Evolutionary conservation across 1,284 basidiomycete genomes (phyloP).

Genomic region (Cryptococcus sp.): DNA sequence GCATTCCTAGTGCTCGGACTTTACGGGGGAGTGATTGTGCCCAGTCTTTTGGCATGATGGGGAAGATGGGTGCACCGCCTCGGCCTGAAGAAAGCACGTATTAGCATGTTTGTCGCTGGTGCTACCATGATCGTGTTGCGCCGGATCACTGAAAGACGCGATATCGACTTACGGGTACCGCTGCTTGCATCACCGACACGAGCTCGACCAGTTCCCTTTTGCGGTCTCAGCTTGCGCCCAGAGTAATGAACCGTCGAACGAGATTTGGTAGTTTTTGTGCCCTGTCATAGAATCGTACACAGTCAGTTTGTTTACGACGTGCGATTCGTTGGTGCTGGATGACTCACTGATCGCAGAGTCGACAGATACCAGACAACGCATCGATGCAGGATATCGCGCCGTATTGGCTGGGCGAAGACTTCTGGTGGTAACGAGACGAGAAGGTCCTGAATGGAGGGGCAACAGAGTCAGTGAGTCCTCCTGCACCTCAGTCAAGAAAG

Average conservation of each 20-base stretch:
- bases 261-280: constrained; percentile 69
- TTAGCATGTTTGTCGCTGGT: too few relatives aligned
- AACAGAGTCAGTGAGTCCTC: neutral
- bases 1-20: constrained; percentile 89
- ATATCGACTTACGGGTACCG: constrained; percentile 67
- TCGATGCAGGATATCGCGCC: constrained; percentile 88
- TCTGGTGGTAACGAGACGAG: constrained; percentile 45
- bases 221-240: constrained; percentile 80
- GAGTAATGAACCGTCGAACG: constrained; percentile 87
- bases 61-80: constrained; percentile 89
- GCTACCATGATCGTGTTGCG: too few relatives aligned
- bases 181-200: constrained; percentile 85
- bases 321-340: neutral
- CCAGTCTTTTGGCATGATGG: constrained; percentile 87
- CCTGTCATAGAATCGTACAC: constrained; percentile 18
- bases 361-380: constrained; percentile 90
- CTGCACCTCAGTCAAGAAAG: neutral
- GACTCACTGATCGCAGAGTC: constrained; percentile 69
- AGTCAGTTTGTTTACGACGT: neutral
- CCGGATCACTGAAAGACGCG: too few relatives aligned
- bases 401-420: constrained; percentile 81
- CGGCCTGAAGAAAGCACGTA: constrained; percentile 47
- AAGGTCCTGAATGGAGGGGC: constrained; percentile 17
- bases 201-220: constrained; percentile 89
- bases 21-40: constrained; percentile 86